These are phyloP conservation scores for Novymonas esmeraldas DNA, from an alignment of 208 protist genomes.

Conservation along the genomic window DNA sequence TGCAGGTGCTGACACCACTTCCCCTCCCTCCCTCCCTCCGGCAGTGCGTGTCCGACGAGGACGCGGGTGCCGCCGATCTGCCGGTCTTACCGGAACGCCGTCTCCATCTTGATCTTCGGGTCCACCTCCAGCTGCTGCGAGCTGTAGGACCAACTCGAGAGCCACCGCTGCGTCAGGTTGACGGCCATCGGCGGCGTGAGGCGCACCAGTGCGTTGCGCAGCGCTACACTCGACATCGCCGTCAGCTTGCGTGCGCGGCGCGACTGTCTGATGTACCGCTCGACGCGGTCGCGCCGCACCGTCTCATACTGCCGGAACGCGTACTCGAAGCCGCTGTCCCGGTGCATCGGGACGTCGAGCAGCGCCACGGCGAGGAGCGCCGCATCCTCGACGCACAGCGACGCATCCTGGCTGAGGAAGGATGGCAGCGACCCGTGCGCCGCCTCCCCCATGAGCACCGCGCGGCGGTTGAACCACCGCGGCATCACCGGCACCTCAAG, in stretches of 20 bases:
- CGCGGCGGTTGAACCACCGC: slow-evolving; percentile 88
- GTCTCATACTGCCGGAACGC: slow-evolving; percentile 85
- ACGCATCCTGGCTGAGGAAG: slow-evolving; percentile 83
- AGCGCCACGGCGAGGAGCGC: slow-evolving; percentile 82
- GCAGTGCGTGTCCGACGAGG: background rate
- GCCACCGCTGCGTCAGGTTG: slow-evolving; percentile 70
- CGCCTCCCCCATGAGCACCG: slow-evolving; percentile 85
- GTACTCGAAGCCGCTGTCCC: slow-evolving; percentile 86
- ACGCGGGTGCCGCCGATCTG: background rate
- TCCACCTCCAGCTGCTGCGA: slow-evolving; percentile 83
- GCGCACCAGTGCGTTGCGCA: slow-evolving; percentile 63
- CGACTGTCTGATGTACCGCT: slow-evolving; percentile 90
- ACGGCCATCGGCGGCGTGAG: slow-evolving; percentile 43
- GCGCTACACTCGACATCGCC: slow-evolving; percentile 35
- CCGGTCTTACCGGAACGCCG: slow-evolving; percentile 53
- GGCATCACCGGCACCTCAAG: slow-evolving; percentile 90
- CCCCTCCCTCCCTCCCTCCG: background rate
- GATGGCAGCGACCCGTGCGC: slow-evolving; percentile 88
- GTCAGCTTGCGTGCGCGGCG: slow-evolving; percentile 72
- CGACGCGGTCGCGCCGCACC: slow-evolving; percentile 78
- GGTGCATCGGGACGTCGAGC: slow-evolving; percentile 76
- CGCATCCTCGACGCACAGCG: slow-evolving; percentile 89
- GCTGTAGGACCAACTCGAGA: slow-evolving; percentile 86
- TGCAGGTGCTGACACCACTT: background rate
- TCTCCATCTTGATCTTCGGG: slow-evolving; percentile 87